Conservation (phyloP, 176 grass and related monocot species). For the Puya raimondii region DNA sequence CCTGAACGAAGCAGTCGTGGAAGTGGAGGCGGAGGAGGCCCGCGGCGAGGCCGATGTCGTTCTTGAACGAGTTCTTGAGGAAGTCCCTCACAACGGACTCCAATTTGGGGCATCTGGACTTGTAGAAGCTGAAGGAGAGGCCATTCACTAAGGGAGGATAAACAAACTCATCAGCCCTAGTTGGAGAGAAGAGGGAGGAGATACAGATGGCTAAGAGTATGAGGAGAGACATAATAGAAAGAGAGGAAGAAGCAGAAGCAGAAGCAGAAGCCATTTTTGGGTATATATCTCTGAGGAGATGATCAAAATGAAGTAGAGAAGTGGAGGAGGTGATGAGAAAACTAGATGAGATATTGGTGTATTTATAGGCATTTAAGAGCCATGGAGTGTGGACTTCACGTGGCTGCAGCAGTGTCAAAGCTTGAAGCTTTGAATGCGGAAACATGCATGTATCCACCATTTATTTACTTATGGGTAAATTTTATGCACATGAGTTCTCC, state of each 20-base stretch:
- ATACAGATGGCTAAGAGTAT: neutral
- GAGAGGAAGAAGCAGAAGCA: neutral
- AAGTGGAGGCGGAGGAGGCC: constrained; percentile 65
- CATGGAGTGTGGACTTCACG: too few relatives aligned
- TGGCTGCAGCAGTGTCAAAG: too few relatives aligned
- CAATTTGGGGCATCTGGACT: constrained; percentile 33
- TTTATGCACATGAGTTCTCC: too few relatives aligned
- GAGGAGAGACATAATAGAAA: neutral
- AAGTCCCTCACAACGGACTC: constrained; percentile 24
- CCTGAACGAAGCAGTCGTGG: constrained; percentile 86
- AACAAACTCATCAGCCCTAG: neutral
- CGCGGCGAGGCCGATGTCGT: constrained; percentile 44
- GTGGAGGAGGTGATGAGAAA: too few relatives aligned
- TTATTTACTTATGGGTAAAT: too few relatives aligned
- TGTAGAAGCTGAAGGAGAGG: constrained; percentile 49
- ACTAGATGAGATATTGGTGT: too few relatives aligned
- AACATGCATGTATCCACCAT: too few relatives aligned
- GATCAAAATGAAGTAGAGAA: too few relatives aligned
- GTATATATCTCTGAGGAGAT: too few relatives aligned
- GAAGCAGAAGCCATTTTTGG: neutral
- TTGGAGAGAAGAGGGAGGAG: neutral
- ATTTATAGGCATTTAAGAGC: too few relatives aligned
- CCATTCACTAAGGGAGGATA: constrained; percentile 40
- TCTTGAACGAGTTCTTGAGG: constrained; percentile 18
- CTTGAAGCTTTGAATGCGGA: too few relatives aligned